A percentile compares a stretch with the other conserved stretches of the same genome.
Conservation (phyloP, 179 eudicot species). For the Silene noctiflora region DNA sequence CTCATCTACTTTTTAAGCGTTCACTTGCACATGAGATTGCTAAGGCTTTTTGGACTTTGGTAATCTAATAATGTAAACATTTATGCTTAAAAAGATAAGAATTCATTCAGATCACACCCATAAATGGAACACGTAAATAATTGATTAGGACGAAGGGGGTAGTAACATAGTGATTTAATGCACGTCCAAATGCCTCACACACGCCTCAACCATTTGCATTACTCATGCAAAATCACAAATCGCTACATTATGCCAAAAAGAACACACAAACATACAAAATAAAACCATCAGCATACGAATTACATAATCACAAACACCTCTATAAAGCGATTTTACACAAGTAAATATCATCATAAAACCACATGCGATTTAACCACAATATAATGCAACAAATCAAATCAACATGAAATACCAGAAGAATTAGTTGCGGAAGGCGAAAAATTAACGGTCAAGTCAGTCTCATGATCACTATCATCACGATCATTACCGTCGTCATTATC, state of each 20-base stretch:
- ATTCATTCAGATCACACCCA: too few relatives aligned
- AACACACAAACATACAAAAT: not conserved
- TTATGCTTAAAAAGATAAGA: too few relatives aligned
- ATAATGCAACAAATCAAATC: not conserved
- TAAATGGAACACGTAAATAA: too few relatives aligned
- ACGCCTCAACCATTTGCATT: not conserved
- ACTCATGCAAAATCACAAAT: not conserved
- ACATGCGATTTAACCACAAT: not conserved
- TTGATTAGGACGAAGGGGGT: too few relatives aligned
- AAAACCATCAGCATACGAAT: not conserved
- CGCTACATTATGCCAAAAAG: not conserved
- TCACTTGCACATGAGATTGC: too few relatives aligned
- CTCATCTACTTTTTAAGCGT: too few relatives aligned
- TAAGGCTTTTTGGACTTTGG: too few relatives aligned
- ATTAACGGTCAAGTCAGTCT: slow-evolving; percentile 13
- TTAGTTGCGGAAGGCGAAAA: slow-evolving; percentile 12
- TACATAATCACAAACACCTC: not conserved
- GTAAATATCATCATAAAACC: not conserved
- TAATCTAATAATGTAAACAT: too few relatives aligned
- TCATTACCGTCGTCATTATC: not conserved
- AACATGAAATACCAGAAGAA: slow-evolving; percentile 3
- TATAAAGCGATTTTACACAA: not conserved
- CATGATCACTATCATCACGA: slow-evolving; percentile 10
- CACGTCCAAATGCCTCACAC: not conserved
- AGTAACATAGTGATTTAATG: not conserved